Conservation (phyloP, 192 early-diverging fungal genomes). For the Fimicolochytrium jonesii region DNA sequence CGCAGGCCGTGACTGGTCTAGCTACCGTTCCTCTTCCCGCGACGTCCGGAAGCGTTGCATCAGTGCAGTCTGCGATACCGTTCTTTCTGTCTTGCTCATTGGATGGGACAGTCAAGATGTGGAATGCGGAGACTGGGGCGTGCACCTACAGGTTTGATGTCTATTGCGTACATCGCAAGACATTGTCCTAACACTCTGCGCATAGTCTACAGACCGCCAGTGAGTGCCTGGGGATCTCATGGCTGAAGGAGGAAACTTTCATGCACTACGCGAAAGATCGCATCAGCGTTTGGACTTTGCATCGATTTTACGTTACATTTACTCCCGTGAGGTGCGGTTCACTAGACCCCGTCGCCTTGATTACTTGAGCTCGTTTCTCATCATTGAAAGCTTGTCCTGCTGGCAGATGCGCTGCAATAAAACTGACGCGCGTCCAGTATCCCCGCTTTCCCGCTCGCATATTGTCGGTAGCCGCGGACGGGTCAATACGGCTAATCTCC, state of each 20-base stretch:
- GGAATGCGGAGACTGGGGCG: slow-evolving; percentile 44
- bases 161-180: too few relatives aligned
- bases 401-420: slow-evolving; percentile 21
- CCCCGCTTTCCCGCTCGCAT: slow-evolving; percentile 30
- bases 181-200: too few relatives aligned
- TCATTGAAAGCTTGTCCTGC: too few relatives aligned
- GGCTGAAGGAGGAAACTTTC: slow-evolving; percentile 45
- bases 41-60: slow-evolving; percentile 17
- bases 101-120: slow-evolving; percentile 47
- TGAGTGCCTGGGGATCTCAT: slow-evolving; percentile 46
- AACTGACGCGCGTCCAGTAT: slow-evolving; percentile 14
- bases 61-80: slow-evolving; percentile 22
- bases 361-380: too few relatives aligned
- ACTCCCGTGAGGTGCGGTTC: slow-evolving; percentile 20
- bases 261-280: slow-evolving; percentile 33
- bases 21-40: slow-evolving; percentile 21
- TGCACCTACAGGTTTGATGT: slow-evolving; percentile 35
- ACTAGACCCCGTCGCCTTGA: too few relatives aligned
- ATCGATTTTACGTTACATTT: slow-evolving; percentile 43
- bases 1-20: slow-evolving; percentile 43
- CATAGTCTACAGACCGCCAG: slow-evolving; percentile 35
- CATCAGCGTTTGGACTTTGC: slow-evolving; percentile 44
- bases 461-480: slow-evolving; percentile 35
- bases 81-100: slow-evolving; percentile 44
- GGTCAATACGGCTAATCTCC: slow-evolving; percentile 38